A percentile compares a stretch with the other conserved stretches of the same genome.
Conservation (phyloP, 2,329 filamentous ascomycete species). For the Pseudocercospora crystallina region DNA sequence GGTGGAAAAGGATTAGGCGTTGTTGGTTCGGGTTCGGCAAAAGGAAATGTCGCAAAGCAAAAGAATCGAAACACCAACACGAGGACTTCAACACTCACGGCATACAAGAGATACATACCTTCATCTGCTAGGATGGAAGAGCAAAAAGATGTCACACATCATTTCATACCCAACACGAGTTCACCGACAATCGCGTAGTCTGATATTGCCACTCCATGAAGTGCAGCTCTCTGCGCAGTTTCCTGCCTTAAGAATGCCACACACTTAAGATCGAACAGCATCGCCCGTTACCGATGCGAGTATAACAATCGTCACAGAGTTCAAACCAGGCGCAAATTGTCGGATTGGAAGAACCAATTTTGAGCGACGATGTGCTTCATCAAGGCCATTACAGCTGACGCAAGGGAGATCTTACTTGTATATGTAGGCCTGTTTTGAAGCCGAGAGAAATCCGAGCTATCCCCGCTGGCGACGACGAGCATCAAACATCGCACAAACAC, state of each 20-base stretch:
- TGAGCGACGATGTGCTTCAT: conserved; percentile 26
- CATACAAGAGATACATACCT: too few relatives aligned
- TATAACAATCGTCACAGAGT: conserved; percentile 52
- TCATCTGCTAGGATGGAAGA: background rate
- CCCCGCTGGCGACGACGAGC: background rate
- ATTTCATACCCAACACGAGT: conserved; percentile 32
- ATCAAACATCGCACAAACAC: background rate
- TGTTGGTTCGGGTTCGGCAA: too few relatives aligned
- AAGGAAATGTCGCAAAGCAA: too few relatives aligned
- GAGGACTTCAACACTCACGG: too few relatives aligned
- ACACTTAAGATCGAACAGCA: conserved; percentile 54
- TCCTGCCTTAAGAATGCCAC: conserved; percentile 58
- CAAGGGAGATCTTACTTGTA: background rate
- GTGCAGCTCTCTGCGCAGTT: conserved; percentile 59
- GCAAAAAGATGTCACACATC: conserved; percentile 38
- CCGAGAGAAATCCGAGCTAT: background rate
- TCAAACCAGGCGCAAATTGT: conserved; percentile 54
- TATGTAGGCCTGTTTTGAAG: conserved; percentile 7
- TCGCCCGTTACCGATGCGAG: conserved; percentile 58
- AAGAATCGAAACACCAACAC: too few relatives aligned
- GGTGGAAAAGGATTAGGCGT: too few relatives aligned
- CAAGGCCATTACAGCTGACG: conserved; percentile 38
- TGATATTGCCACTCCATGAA: conserved; percentile 56
- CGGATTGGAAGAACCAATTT: conserved; percentile 28
- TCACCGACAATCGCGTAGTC: conserved; percentile 49